Percentiles rank a stretch among this genome's conserved stretches.
phyloP scores from a whole-genome alignment of 2,329 filamentous ascomycete genomes.

The Dryadomyces quercus-mongolicae region DNA sequence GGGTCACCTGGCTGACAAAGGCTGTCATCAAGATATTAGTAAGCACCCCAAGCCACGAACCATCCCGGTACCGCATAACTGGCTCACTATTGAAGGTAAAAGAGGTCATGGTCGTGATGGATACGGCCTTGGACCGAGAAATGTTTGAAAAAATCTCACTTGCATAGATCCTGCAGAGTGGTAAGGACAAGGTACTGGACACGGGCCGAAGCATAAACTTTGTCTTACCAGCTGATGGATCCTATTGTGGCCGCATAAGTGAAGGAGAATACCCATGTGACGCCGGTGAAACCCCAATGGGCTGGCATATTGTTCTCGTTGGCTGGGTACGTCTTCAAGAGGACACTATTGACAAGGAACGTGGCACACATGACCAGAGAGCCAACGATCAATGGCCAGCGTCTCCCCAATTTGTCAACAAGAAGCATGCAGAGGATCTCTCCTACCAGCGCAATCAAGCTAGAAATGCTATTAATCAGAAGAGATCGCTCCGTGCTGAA shows the following conservation, averaged over 20 bases:
- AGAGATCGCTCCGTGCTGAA: conserved; percentile 42
- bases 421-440: conserved; percentile 10
- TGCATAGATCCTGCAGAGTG: conserved; percentile 9
- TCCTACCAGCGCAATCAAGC: conserved; percentile 20
- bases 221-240: not conserved
- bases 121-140: conserved; percentile 11
- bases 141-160: conserved; percentile 16
- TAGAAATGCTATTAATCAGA: conserved; percentile 42
- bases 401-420: conserved; percentile 14
- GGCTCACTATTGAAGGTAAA: conserved; percentile 8
- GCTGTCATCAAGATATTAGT: conserved; percentile 3
- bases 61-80: too few species aligned
- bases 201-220: not conserved
- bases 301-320: not conserved
- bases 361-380: conserved; percentile 11
- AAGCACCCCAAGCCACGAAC: not conserved
- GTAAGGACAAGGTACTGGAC: not conserved
- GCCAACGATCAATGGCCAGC: conserved; percentile 14
- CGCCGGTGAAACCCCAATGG: conserved; percentile 17
- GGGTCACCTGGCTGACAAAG: conserved; percentile 17
- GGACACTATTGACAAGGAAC: not conserved
- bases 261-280: conserved; percentile 2
- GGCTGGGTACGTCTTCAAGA: conserved; percentile 20
- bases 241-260: not conserved
- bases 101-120: conserved; percentile 13